Percentiles rank a stretch among this genome's conserved stretches.
phyloP scores from a whole-genome alignment of 805 yeast species.

The Teunomyces tritomae region DNA sequence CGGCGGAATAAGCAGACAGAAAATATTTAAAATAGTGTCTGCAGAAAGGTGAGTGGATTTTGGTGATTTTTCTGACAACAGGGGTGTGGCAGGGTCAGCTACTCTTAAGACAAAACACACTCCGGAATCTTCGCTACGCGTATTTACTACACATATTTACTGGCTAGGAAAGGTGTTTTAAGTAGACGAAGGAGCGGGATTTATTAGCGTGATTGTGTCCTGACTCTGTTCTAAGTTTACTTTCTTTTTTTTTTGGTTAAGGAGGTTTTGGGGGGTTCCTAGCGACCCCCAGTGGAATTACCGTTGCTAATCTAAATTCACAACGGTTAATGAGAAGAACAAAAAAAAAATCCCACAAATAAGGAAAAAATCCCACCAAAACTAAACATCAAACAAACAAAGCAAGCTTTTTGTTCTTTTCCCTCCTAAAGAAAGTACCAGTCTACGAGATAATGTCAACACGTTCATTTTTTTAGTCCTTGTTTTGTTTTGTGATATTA shows the following conservation, averaged over 20 bases:
- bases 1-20: conserved; percentile 1
- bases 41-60: not conserved
- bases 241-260: not conserved
- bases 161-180: not conserved
- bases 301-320: not conserved
- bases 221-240: too few relatives aligned
- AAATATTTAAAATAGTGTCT: not conserved
- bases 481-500: too few relatives aligned
- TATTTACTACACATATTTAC: too few relatives aligned
- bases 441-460: too few relatives aligned
- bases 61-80: not conserved
- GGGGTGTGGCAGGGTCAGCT: not conserved
- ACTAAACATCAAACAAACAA: not conserved
- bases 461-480: too few relatives aligned
- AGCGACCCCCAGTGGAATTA: too few relatives aligned
- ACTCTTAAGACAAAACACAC: not conserved
- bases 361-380: not conserved
- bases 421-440: too few relatives aligned
- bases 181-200: not conserved
- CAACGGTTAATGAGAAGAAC: not conserved
- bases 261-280: conserved; percentile 2
- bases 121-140: too few relatives aligned
- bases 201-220: too few relatives aligned
- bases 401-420: too few relatives aligned
- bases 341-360: not conserved